phyloP scores from a whole-genome alignment of 192 early-diverging fungal genomes.

The Funneliformis mosseae region DNA sequence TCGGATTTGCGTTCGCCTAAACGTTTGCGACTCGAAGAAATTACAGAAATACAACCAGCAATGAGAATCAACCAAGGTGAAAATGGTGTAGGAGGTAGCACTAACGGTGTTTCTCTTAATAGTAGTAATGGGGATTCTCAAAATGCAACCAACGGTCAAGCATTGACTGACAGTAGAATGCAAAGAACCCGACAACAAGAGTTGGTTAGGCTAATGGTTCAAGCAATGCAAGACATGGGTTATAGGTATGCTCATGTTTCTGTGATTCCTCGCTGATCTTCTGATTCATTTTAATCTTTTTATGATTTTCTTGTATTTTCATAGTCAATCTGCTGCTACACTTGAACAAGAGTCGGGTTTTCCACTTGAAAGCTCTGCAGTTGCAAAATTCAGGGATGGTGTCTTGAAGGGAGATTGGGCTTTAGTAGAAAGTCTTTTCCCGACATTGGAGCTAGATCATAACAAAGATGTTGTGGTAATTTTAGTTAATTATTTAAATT shows the following conservation, averaged over 20 bases:
- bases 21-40: slow-evolving; percentile 32
- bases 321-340: slow-evolving; percentile 62
- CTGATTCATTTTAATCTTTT: slow-evolving; percentile 1
- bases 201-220: slow-evolving; percentile 85
- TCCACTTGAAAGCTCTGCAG: slow-evolving; percentile 70
- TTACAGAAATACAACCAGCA: background rate
- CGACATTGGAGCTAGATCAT: slow-evolving; percentile 50
- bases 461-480: slow-evolving; percentile 40
- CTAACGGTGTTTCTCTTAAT: slow-evolving; percentile 27
- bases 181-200: slow-evolving; percentile 49
- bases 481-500: background rate
- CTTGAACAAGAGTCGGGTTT: slow-evolving; percentile 84
- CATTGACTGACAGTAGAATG: background rate
- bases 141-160: slow-evolving; percentile 20
- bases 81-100: slow-evolving; percentile 31
- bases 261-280: background rate
- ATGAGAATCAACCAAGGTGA: slow-evolving; percentile 28
- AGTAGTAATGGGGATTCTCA: slow-evolving; percentile 29
- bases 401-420: slow-evolving; percentile 82
- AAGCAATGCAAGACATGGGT: slow-evolving; percentile 82
- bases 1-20: slow-evolving; percentile 24
- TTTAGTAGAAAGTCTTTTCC: slow-evolving; percentile 61
- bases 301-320: slow-evolving; percentile 5
- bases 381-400: slow-evolving; percentile 68
- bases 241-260: slow-evolving; percentile 60